Conservation (phyloP, 2,329 filamentous ascomycete genomes). For the Chaetomiaceae sp. region DNA sequence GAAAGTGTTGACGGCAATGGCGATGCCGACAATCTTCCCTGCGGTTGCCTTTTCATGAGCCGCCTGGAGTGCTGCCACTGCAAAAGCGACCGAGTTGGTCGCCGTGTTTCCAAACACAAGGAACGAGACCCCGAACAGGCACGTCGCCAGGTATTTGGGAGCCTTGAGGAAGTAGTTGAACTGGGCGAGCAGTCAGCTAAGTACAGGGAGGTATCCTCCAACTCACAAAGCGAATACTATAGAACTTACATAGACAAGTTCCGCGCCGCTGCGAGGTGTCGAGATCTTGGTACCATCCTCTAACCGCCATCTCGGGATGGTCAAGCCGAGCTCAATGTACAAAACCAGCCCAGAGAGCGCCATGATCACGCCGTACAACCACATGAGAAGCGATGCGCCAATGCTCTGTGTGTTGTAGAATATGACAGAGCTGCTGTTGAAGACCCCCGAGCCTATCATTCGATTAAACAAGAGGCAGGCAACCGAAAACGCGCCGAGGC, state of each 20-base stretch:
- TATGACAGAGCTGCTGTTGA: conserved; percentile 16
- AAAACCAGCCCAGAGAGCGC: conserved; percentile 13
- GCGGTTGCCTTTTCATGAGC: background rate
- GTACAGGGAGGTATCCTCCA: too few species aligned
- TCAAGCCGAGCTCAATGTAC: conserved; percentile 21
- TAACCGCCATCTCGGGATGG: conserved; percentile 14
- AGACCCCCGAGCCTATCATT: conserved; percentile 18
- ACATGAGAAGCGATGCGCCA: conserved; percentile 13
- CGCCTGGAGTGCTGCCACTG: conserved; percentile 15
- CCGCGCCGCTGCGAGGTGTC: conserved; percentile 18
- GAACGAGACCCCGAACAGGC: conserved; percentile 20
- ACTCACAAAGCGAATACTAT: background rate
- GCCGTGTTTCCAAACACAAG: conserved; percentile 20
- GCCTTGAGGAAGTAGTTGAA: conserved; percentile 20
- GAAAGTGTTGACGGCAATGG: conserved; percentile 18
- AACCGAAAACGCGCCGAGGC: conserved; percentile 16
- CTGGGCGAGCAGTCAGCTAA: background rate
- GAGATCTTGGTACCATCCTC: conserved; percentile 13
- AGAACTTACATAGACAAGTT: conserved; percentile 16
- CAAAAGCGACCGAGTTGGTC: conserved; percentile 19
- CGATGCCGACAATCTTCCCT: conserved; percentile 14
- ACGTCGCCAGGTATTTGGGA: conserved; percentile 18
- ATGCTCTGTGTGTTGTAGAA: conserved; percentile 23
- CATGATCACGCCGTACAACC: conserved; percentile 14
- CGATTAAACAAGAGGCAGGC: conserved; percentile 19